Evolutionary conservation across 208 protist species (phyloP), one percentile per base, ranked within the genome.

Genomic region (Wallacemonas collosoma): DNA sequence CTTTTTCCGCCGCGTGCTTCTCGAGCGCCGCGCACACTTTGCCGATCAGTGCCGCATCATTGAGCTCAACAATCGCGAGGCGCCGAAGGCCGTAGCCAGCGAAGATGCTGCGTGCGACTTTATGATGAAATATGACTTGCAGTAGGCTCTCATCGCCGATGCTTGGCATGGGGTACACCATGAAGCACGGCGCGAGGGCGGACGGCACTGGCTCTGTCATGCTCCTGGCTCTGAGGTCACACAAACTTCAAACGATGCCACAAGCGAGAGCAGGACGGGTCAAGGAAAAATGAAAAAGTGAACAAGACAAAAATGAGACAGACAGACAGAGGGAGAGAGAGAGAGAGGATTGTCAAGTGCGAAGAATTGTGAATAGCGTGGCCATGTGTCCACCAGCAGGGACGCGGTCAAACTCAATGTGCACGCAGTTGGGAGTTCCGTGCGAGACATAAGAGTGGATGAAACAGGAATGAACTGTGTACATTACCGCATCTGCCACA

Each of bases 61-160:
- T 61, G 48, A 96, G 67, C 80, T 94, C 87, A 7, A 81, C 80
- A 35, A 96, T 71, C 17, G 88, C 91, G 54, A 94, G 83, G 48
- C 91, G 88, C 11, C 72, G 35, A 11, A 67, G 68, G 60, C 77
- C 82, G 56, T 81, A 92, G 15, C 91, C 91, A 11, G 76, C 73
- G 61, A 93, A 96, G 51, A 92, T 67, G 55, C 76, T 84, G 1
- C 89, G 85, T 11, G 9, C 1, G 6, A 96, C 79, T 4, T 74
- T 61, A 45, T 73, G 51, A 26, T 83, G 67, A 68, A 96, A 93
- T 15, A 94, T 68, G 3, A 83, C 40, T 17, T 90, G 69, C 11
- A 96, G 72, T 58, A 96, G 93, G 9, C 84, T 76, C 26, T 89
- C 79, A 50, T 96, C 91, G 0, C 87, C 88, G 38, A 91, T 84